Evolutionary conservation across 2,329 filamentous ascomycete genomes (phyloP).

Genomic region (Curvularia eragrostidis): DNA sequence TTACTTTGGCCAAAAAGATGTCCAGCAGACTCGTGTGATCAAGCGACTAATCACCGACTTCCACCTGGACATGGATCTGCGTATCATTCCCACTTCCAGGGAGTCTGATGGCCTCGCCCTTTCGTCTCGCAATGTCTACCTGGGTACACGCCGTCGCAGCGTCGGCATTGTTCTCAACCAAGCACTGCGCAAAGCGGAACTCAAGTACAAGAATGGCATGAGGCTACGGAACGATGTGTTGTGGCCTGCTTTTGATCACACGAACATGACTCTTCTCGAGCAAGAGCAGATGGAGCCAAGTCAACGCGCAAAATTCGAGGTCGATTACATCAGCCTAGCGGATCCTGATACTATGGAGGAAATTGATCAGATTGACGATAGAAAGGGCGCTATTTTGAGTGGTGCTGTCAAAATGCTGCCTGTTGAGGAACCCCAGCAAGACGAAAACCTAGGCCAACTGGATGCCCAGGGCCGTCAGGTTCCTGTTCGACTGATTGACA

Average conservation of each 20-base stretch:
- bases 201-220: constrained; percentile 64
- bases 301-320: constrained; percentile 74
- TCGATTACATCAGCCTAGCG: constrained; percentile 92
- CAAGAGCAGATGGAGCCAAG: constrained; percentile 67
- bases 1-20: constrained; percentile 97
- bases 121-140: constrained; percentile 92
- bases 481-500: constrained; percentile 88
- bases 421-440: constrained; percentile 71
- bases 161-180: constrained; percentile 75
- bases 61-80: constrained; percentile 75
- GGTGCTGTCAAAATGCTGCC: constrained; percentile 90
- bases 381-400: constrained; percentile 81
- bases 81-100: constrained; percentile 75
- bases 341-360: constrained; percentile 86
- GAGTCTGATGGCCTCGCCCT: constrained; percentile 85
- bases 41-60: constrained; percentile 88
- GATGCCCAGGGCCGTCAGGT: constrained; percentile 75
- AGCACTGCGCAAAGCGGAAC: constrained; percentile 74
- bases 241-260: constrained; percentile 69
- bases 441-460: constrained; percentile 72
- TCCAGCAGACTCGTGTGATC: constrained; percentile 94
- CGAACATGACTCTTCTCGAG: constrained; percentile 61
- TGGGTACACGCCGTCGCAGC: constrained; percentile 74
- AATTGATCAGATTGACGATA: constrained; percentile 71
- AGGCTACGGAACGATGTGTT: constrained; percentile 71